Evolutionary conservation across 2,329 filamentous ascomycete genomes (phyloP), one percentile per base, ranked within the genome.

Genomic region (Neofusicoccum laricinum): DNA sequence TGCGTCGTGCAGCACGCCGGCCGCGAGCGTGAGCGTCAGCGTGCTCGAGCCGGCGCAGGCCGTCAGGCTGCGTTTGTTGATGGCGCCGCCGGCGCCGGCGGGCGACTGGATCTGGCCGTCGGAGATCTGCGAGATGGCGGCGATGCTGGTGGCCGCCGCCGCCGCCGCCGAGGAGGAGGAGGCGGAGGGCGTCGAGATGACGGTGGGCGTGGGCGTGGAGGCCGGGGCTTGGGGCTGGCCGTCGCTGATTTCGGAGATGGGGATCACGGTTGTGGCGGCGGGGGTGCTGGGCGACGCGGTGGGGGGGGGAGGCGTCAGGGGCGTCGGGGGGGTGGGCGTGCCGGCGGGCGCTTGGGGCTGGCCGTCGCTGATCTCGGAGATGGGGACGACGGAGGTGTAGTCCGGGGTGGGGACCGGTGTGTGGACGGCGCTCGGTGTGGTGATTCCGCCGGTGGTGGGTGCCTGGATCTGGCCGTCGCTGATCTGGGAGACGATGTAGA

Each of bases 1-100:
- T 25, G 82, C 76, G 70, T 96, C 92, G 25, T 77, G 85, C 34
- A 94, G 83, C 45, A 89, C 75, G 63, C 90, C 88, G 66, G 89
- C 80, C 30, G 81, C 71, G 55, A 96, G 85, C 17, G 79, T 85
- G 68, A 91, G 78, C 30, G 85, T 84, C n/a, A 95, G 83, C 41
- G 84, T 79, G 4, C 34, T 62, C 30, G 25, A 5, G 15, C 49
- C 17, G 7, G 57, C 15, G 43, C 57, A 58, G 12, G 53, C 53
- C 2, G 40, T 32, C 8, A 58, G 53, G 53, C 19, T 17, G 36
- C 53, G n/a, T n/a, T n/a, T n/a, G n/a, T n/a, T n/a, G n/a, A n/a
- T n/a, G n/a, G n/a, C n/a, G 34, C 11, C 32, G 25, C 25, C 25
- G 25, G 25, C 32, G 19, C 21, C 34, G n/a, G 51, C 34, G n/a